Evolutionary conservation across 768 basidiomycete genomes (phyloP).

Genomic region (Mrakia frigida): DNA sequence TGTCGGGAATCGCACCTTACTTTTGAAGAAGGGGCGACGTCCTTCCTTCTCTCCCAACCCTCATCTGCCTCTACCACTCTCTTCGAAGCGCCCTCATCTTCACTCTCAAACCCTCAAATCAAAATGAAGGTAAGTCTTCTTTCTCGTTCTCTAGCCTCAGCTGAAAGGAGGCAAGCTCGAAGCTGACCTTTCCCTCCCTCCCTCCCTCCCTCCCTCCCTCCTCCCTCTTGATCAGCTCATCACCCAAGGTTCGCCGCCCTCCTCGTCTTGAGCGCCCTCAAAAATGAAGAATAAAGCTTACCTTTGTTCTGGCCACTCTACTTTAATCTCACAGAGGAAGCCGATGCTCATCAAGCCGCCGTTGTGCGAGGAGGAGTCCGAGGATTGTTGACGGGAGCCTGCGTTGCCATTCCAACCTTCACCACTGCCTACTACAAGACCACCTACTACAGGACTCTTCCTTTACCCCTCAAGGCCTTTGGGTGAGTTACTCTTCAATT

Average conservation of each 20-base stretch:
- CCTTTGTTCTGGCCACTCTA: not conserved
- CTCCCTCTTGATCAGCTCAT: too few relatives aligned
- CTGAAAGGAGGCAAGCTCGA: too few relatives aligned
- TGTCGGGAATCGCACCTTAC: too few relatives aligned
- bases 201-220: not conserved
- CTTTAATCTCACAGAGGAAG: not conserved
- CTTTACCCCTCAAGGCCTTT: not conserved
- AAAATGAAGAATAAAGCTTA: too few relatives aligned
- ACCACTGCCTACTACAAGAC: slow-evolving; percentile 1
- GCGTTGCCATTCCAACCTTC: not conserved
- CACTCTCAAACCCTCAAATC: too few relatives aligned
- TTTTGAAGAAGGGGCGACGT: too few relatives aligned
- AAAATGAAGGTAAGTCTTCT: too few relatives aligned
- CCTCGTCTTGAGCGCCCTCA: not conserved
- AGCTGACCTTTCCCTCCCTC: too few relatives aligned
- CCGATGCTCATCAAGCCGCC: slow-evolving; percentile 4
- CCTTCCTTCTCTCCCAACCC: too few relatives aligned
- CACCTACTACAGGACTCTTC: not conserved
- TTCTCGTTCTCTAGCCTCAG: too few relatives aligned
- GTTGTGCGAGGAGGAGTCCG: not conserved
- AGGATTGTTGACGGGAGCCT: not conserved
- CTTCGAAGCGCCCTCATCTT: too few relatives aligned
- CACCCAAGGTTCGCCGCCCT: not conserved
- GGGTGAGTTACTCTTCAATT: not conserved
- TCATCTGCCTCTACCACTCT: too few relatives aligned